Conservation (phyloP, 2,329 filamentous ascomycete genomes). For the Claviceps cyperi region DNA sequence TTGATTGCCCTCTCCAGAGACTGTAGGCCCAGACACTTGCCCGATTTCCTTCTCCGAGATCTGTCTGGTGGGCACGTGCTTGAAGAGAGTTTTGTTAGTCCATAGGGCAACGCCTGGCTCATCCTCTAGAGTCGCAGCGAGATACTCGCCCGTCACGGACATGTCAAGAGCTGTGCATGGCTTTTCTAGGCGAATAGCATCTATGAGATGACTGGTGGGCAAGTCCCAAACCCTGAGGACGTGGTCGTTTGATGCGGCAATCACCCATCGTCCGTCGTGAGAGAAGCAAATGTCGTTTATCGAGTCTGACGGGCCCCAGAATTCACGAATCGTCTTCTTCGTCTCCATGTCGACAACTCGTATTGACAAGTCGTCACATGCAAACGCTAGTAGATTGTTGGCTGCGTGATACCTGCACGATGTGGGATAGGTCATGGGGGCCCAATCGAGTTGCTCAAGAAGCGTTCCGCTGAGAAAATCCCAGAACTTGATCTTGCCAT, state of each 20-base stretch:
- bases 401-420: conserved; percentile 66
- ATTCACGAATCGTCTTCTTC: conserved; percentile 78
- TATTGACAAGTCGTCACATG: conserved; percentile 78
- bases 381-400: conserved; percentile 75
- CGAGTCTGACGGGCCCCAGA: conserved; percentile 63
- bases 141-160: conserved; percentile 78
- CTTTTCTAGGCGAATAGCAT: conserved; percentile 67
- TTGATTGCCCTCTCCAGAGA: conserved; percentile 68
- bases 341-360: conserved; percentile 84
- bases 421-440: conserved; percentile 56
- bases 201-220: conserved; percentile 87
- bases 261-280: conserved; percentile 83
- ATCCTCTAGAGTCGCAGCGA: conserved; percentile 76
- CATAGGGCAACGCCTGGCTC: conserved; percentile 84
- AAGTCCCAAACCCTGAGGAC: conserved; percentile 85
- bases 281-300: conserved; percentile 84
- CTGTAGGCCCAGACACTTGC: conserved; percentile 52
- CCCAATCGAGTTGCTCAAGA: conserved; percentile 70
- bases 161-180: conserved; percentile 77
- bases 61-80: conserved; percentile 71
- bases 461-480: conserved; percentile 76
- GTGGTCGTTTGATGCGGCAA: conserved; percentile 71
- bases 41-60: conserved; percentile 65
- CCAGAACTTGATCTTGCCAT: conserved; percentile 97
- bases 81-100: conserved; percentile 88